These are phyloP conservation scores for Musa balbisiana DNA, from an alignment of 202 grass and related monocot genomes.

Conservation along the genomic window DNA sequence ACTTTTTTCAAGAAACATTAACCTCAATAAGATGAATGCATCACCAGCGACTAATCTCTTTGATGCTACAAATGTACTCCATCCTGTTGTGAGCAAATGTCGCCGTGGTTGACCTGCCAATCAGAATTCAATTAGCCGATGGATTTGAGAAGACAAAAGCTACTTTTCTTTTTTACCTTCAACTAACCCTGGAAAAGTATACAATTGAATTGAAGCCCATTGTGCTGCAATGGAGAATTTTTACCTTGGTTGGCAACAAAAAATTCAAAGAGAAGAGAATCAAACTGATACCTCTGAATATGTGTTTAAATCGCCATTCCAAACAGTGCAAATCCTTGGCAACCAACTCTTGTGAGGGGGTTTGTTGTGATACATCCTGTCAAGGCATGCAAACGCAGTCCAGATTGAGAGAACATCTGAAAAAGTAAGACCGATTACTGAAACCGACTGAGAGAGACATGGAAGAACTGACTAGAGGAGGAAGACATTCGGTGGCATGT, in stretches of 20 bases:
- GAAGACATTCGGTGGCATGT: slow-evolving; percentile 94
- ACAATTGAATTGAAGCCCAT: too few species aligned
- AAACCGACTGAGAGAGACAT: neutral
- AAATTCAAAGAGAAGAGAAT: neutral
- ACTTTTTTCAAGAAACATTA: slow-evolving; percentile 11
- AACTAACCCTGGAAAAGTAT: neutral
- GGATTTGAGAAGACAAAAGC: neutral
- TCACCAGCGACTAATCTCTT: slow-evolving; percentile 89
- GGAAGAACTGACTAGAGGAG: slow-evolving; percentile 55
- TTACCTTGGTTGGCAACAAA: too few species aligned
- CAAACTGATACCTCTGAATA: slow-evolving; percentile 61
- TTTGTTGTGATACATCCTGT: slow-evolving; percentile 92
- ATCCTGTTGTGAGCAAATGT: slow-evolving; percentile 92
- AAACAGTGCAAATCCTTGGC: slow-evolving; percentile 82
- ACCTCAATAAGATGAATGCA: slow-evolving; percentile 98
- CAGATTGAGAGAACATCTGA: neutral
- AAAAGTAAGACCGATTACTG: neutral
- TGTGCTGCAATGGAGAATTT: too few species aligned
- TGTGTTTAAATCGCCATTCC: slow-evolving; percentile 96
- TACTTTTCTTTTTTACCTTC: neutral
- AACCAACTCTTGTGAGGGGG: slow-evolving; percentile 80
- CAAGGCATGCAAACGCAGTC: slow-evolving; percentile 10
- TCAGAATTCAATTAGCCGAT: neutral
- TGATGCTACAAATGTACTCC: slow-evolving; percentile 96
- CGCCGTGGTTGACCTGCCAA: slow-evolving; percentile 80